Evolutionary conservation across 2,329 filamentous ascomycete genomes (phyloP), one percentile per base, ranked within the genome.

Genomic region (Aureobasidium sp.): DNA sequence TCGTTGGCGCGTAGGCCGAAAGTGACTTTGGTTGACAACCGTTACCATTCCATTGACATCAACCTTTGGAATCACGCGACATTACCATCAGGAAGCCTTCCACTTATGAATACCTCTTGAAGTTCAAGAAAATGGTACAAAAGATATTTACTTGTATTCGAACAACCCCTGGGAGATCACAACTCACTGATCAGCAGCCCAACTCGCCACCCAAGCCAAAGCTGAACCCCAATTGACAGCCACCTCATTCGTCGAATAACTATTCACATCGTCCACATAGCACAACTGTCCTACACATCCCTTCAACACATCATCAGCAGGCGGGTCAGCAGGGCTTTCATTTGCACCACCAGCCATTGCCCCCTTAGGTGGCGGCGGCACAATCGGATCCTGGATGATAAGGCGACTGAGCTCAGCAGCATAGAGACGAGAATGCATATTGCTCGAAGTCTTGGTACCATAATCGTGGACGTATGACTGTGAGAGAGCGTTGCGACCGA

Each of bases 211-310:
- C 57, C 58, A 62, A 23, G 61, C 57, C 33, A 62, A 27, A 38
- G 61, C 61, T 17, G 23, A 27, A 3, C 50, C 50, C 61, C 61
- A 62, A 31, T 62, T 62, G 21, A 62, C 50, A 23, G 61, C 61
- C 19, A 62, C 61, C 57, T 62, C 57, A 25, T 62, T 62, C 0
- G 61, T 62, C 5, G 25, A 37, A 46, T 62, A 61, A 31, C 31
- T 42, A 27, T 62, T 62, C 23, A 60, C 57, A 40, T 62, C 61
- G 46, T 62, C 61, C 17, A 62, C 57, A 33, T 62, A 62, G 35
- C 61, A 62, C 1, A 55, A 17, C 31, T 62, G 61, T 19, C 35
- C 35, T 8, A 42, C 49, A 46, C 61, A 62, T 13, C 50, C 57
- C 37, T 29, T 35, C 57, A 62, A 40, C 5, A 62, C 61, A 60